Evolutionary conservation across 208 protist species (phyloP).

Genomic region (Lotmaria passim): DNA sequence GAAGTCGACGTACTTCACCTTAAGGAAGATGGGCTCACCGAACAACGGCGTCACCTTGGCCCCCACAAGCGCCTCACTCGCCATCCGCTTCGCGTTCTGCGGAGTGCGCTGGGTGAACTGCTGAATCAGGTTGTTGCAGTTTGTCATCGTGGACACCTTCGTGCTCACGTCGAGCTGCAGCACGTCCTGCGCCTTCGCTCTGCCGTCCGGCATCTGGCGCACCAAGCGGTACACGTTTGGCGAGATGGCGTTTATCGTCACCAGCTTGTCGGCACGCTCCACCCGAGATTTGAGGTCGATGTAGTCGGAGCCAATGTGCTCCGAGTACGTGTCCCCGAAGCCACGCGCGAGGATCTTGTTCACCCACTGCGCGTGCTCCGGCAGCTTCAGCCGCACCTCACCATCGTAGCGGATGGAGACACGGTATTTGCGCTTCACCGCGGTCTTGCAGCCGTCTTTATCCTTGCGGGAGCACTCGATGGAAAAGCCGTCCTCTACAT

Average conservation of each 20-base stretch:
- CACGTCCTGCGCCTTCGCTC: constrained; percentile 26
- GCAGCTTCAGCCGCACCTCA: constrained; percentile 26
- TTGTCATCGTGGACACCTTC: constrained; percentile 19
- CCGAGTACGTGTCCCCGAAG: constrained; percentile 22
- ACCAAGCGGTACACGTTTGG: constrained; percentile 34
- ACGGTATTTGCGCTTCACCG: constrained; percentile 33
- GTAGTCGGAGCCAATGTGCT: constrained; percentile 28
- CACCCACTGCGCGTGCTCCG: constrained; percentile 22
- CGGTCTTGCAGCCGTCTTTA: constrained; percentile 15
- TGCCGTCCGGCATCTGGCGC: constrained; percentile 1
- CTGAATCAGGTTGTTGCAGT: constrained; percentile 21
- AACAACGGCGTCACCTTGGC: constrained; percentile 29
- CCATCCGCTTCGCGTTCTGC: constrained; percentile 9
- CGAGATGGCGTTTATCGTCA: constrained; percentile 42
- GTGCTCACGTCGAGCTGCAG: constrained; percentile 46
- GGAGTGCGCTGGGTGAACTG: constrained; percentile 5
- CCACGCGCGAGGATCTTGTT: constrained; percentile 38
- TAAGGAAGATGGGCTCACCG: constrained; percentile 33
- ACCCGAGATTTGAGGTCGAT: constrained; percentile 29
- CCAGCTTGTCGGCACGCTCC: constrained; percentile 18
- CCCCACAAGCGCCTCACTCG: constrained; percentile 19
- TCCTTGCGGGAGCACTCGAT: constrained; percentile 29
- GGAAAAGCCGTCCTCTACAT: constrained; percentile 20
- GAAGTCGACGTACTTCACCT: constrained; percentile 35
- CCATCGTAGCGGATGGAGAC: constrained; percentile 28